These are phyloP conservation scores for Heterobasidion irregulare DNA, from an alignment of 1,284 basidiomycete genomes.

Conservation along the genomic window DNA sequence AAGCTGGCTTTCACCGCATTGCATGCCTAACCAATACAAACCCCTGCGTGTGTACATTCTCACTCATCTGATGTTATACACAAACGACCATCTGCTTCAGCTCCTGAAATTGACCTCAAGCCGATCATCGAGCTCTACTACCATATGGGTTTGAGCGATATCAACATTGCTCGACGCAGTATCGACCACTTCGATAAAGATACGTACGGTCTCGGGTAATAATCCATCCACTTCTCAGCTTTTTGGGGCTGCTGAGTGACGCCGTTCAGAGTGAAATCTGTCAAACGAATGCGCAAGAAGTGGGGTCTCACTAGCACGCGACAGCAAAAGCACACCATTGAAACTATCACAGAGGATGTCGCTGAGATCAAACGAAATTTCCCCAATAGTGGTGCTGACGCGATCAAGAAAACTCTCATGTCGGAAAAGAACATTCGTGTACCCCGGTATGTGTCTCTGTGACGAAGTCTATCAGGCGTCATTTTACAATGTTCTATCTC, in stretches of 20 bases:
- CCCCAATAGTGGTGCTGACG: background rate
- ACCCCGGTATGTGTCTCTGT: background rate
- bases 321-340: background rate
- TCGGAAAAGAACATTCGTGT: background rate
- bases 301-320: background rate
- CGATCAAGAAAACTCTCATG: background rate
- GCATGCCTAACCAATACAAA: background rate
- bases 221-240: background rate
- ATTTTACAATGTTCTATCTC: no score
- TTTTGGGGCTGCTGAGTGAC: background rate
- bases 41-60: background rate
- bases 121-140: background rate
- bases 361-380: background rate
- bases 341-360: background rate
- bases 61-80: background rate
- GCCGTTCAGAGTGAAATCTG: background rate
- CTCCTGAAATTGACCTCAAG: background rate
- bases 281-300: background rate
- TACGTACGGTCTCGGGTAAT: background rate
- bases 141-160: background rate
- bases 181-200: background rate
- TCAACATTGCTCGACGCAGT: background rate
- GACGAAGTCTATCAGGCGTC: no score
- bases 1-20: background rate
- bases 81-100: background rate